Percentiles rank a stretch among this genome's conserved stretches.
Evolutionary conservation across 768 basidiomycete genomes (phyloP).

Genomic region (Termitomyces sp.): DNA sequence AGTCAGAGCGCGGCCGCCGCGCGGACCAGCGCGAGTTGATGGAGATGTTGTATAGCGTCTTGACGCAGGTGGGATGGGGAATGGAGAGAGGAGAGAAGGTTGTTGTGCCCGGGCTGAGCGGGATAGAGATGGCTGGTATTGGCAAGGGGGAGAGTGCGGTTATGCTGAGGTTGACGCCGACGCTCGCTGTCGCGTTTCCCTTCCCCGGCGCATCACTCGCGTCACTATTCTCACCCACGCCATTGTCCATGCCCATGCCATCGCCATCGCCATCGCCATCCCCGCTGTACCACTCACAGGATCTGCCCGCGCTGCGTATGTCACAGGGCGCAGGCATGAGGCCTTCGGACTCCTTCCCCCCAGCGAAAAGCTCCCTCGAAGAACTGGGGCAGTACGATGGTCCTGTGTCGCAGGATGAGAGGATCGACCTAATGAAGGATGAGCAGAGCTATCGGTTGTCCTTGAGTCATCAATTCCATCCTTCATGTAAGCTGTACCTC

Average conservation of each 20-base stretch:
- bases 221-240: too few species aligned
- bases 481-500: slow-evolving; percentile 43
- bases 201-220: too few species aligned
- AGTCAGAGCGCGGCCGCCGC: slow-evolving; percentile 25
- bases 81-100: background rate
- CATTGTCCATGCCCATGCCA: too few species aligned
- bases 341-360: too few species aligned
- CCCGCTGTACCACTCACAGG: background rate
- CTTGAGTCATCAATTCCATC: slow-evolving; percentile 63
- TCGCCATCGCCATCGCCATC: too few species aligned
- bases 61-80: too few species aligned
- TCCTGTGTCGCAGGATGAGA: slow-evolving; percentile 30
- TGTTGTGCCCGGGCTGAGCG: background rate
- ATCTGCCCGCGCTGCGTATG: slow-evolving; percentile 13
- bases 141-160: background rate
- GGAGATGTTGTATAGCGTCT: slow-evolving; percentile 12
- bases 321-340: slow-evolving; percentile 21
- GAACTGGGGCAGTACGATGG: slow-evolving; percentile 9
- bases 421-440: slow-evolving; percentile 36
- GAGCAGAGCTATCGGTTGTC: slow-evolving; percentile 68
- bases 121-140: background rate
- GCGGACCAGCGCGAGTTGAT: slow-evolving; percentile 26
- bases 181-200: background rate
- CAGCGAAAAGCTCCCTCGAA: slow-evolving; percentile 21
- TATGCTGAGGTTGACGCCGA: background rate